phyloP scores from a whole-genome alignment of 2,329 filamentous ascomycete genomes.

The Chrysosporium keratinophilum region DNA sequence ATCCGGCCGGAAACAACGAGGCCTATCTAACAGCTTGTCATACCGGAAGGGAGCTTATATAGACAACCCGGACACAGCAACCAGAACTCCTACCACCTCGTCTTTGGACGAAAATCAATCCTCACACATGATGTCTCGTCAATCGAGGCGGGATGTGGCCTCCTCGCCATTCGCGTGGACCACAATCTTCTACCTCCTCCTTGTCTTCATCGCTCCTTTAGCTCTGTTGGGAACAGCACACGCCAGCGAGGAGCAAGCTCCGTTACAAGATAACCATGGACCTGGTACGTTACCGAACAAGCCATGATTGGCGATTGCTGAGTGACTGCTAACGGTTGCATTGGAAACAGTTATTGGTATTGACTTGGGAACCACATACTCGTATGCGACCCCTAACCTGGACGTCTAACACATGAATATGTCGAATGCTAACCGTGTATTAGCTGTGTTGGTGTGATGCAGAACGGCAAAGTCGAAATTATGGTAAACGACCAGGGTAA shows the following conservation, averaged over 20 bases:
- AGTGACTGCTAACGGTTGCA: conserved; percentile 14
- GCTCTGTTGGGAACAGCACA: conserved; percentile 67
- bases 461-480: conserved; percentile 90
- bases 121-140: conserved; percentile 43
- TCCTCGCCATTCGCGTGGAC: conserved; percentile 72
- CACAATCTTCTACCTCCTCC: conserved; percentile 80
- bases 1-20: not conserved
- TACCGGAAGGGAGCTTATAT: not conserved
- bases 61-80: not conserved
- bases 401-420: not conserved
- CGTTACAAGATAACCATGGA: conserved; percentile 61
- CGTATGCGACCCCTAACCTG: conserved; percentile 26
- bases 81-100: not conserved
- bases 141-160: conserved; percentile 49
- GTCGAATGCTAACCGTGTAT: conserved; percentile 30
- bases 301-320: not conserved
- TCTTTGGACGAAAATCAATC: not conserved
- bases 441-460: conserved; percentile 90
- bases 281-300: conserved; percentile 44
- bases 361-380: conserved; percentile 81
- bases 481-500: conserved; percentile 94
- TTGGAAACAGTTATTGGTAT: conserved; percentile 66
- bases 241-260: conserved; percentile 60
- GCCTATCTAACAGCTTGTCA: not conserved
- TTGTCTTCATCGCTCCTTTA: conserved; percentile 75